These are phyloP conservation scores for Didymellaceae sp. DNA, from an alignment of 2,329 filamentous ascomycete species.

Conservation along the genomic window DNA sequence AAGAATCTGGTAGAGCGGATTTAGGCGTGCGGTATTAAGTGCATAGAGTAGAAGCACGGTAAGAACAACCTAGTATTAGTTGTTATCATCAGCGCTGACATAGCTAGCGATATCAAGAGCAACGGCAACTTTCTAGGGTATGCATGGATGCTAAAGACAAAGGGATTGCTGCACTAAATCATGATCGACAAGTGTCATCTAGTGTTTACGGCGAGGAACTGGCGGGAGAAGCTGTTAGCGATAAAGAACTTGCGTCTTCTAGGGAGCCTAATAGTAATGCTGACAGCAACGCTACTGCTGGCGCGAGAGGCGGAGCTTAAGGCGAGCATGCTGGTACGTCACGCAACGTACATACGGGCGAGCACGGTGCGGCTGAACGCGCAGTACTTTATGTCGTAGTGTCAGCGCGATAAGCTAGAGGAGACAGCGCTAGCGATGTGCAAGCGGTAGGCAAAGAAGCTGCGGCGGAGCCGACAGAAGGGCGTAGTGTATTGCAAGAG, in stretches of 20 bases:
- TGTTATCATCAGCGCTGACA: not conserved
- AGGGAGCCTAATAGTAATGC: not conserved
- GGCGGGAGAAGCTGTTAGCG: not conserved
- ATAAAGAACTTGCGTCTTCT: not conserved
- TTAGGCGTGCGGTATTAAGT: not conserved
- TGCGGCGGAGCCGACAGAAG: conserved; percentile 7
- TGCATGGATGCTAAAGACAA: not conserved
- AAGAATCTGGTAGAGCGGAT: conserved; percentile 15
- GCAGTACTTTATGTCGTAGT: conserved; percentile 14
- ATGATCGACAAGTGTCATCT: not conserved
- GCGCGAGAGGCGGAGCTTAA: not conserved
- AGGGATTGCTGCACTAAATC: not conserved
- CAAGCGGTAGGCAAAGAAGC: not conserved
- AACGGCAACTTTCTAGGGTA: not conserved
- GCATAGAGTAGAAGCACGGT: conserved; percentile 11
- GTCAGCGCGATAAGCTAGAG: conserved; percentile 1
- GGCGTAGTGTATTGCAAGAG: conserved; percentile 21
- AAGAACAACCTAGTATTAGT: conserved; percentile 15
- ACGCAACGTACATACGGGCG: not conserved
- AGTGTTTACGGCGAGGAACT: not conserved
- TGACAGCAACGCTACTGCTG: not conserved
- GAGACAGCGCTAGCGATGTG: conserved; percentile 10
- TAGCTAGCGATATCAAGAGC: not conserved
- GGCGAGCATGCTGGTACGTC: not conserved
- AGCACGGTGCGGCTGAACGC: not conserved